Conservation (phyloP, 768 basidiomycete species). For the Hysterangium stoloniferum region DNA sequence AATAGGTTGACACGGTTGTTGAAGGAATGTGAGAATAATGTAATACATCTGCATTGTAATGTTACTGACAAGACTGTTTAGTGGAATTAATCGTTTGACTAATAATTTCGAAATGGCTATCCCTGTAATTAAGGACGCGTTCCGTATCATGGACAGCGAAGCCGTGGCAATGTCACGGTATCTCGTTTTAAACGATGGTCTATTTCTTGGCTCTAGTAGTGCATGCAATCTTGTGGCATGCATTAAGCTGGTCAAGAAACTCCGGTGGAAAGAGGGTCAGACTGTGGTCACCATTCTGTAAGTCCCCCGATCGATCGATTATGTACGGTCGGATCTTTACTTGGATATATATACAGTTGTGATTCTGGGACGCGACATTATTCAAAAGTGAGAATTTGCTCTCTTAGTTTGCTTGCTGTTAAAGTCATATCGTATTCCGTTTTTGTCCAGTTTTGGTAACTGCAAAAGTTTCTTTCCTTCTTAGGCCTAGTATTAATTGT, state of each 20-base stretch:
- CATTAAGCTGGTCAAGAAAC: slow-evolving; percentile 65
- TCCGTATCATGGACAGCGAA: slow-evolving; percentile 85
- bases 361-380: slow-evolving; percentile 91
- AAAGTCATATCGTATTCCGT: neutral
- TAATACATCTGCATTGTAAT: neutral
- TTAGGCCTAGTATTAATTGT: neutral
- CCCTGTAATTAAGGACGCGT: slow-evolving; percentile 82
- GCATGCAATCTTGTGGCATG: slow-evolving; percentile 96
- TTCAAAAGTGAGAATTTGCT: slow-evolving; percentile 62
- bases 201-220: slow-evolving; percentile 93
- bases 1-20: slow-evolving; percentile 84
- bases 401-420: slow-evolving; percentile 1
- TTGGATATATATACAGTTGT: slow-evolving; percentile 41
- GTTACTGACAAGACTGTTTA: slow-evolving; percentile 23
- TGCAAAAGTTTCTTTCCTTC: neutral
- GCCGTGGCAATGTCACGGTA: slow-evolving; percentile 79
- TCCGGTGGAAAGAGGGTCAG: slow-evolving; percentile 61
- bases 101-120: slow-evolving; percentile 83
- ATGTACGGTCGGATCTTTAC: too few species aligned
- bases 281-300: slow-evolving; percentile 83
- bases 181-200: slow-evolving; percentile 81
- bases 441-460: slow-evolving; percentile 40
- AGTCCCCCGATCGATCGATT: slow-evolving; percentile 1
- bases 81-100: slow-evolving; percentile 90
- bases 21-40: slow-evolving; percentile 64